phyloP scores from a whole-genome alignment of 768 basidiomycete genomes.

The Phallus indusiatus region DNA sequence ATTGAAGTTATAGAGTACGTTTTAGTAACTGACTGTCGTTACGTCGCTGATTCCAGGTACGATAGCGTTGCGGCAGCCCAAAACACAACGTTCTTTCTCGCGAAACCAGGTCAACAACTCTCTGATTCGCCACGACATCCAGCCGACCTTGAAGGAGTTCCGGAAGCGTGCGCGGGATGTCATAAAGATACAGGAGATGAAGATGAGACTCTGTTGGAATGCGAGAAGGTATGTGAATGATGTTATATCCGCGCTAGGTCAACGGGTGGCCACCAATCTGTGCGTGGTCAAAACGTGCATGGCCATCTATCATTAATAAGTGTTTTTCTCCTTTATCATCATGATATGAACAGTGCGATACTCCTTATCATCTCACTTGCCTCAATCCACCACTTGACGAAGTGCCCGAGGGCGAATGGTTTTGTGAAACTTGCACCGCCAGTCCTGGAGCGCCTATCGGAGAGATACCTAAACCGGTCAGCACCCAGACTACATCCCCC shows the following conservation, averaged over 20 bases:
- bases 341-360: constrained; percentile 60
- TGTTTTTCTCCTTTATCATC: background rate
- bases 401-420: constrained; percentile 88
- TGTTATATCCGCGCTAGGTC: background rate
- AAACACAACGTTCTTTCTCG: constrained; percentile 79
- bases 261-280: background rate
- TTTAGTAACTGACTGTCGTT: background rate
- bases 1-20: constrained; percentile 71
- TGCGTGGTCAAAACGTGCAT: too few relatives aligned
- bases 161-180: constrained; percentile 65
- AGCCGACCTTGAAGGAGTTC: constrained; percentile 51
- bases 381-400: constrained; percentile 65
- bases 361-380: constrained; percentile 78
- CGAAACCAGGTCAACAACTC: constrained; percentile 60
- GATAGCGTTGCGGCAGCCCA: constrained; percentile 74
- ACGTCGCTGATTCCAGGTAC: background rate
- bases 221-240: constrained; percentile 65
- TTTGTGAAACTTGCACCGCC: constrained; percentile 66
- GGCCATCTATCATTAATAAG: too few relatives aligned
- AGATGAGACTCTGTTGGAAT: constrained; percentile 70
- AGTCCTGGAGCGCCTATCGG: constrained; percentile 44
- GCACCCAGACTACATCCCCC: background rate
- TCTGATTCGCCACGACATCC: constrained; percentile 79
- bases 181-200: constrained; percentile 52
- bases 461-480: constrained; percentile 10